Base-by-base conservation (phyloP, 228 moss, liverwort and hornwort species). In the Sphagnum fallax region DNA sequence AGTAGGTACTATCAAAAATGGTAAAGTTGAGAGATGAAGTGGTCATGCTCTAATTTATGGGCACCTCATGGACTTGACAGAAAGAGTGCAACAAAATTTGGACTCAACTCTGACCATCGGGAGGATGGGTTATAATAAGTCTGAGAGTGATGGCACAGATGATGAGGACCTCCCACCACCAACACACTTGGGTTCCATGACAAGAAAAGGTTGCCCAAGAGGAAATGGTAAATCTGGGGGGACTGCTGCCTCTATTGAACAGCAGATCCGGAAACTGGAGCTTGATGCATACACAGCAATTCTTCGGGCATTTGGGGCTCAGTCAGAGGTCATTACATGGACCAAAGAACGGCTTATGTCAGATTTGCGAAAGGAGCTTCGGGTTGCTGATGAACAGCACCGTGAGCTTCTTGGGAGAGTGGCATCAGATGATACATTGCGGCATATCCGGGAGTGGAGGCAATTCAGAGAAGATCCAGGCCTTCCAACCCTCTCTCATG, bases 311-410 rank as follows among this genome's bases (percentile, higher is more conserved):
- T 93, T 93, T 47, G 73, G 70, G 32, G 91, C 85, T 11, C 87
- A 91, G 47, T 87, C 88, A 0, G 79, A 88, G 52, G 57, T 63
- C 47, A 76, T 91, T 50, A 80, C 87, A 6, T 83, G 94, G 94
- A 69, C 76, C 18, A 94, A 94, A 75, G 91, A 91, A 70, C 72
- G 72, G 47, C 89, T 94, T 6, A 89, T 94, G 79, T 84, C 91
- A 1, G 78, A 94, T 50, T 73, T 91, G 64, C 74, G 94, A 67
- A 91, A 89, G 71, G 94, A 94, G 75, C 77, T 94, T 3, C 81
- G 91, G 66, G 88, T 94, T 79, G 75, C 89, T 68, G 94, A 94
- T 75, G 94, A 91, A 59, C 84, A 85, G 69, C 94, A 94, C 66
- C 79, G 94, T 53, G 91, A 94, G 47, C 79, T 91, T 49, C 52